These are phyloP conservation scores for Rhododendron kiyosumense DNA, from an alignment of 148 eudicot genomes.

Conservation along the genomic window DNA sequence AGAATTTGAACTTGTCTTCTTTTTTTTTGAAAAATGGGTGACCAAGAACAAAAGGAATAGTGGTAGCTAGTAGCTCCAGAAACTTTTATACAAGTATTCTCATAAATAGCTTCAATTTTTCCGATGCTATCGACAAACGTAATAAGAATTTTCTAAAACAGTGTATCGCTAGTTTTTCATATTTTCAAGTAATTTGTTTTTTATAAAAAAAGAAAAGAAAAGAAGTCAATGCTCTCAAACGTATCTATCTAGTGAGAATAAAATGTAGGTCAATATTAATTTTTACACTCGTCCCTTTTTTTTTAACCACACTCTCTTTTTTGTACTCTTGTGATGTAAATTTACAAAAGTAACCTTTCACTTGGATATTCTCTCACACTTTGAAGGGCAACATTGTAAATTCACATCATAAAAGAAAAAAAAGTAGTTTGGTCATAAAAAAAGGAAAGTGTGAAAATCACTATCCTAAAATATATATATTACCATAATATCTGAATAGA, in stretches of 20 bases:
- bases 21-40: no score
- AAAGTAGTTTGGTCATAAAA: not conserved
- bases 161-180: not conserved
- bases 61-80: not conserved
- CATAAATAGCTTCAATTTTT: not conserved
- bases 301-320: not conserved
- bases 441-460: not conserved
- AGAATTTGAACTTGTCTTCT: no score
- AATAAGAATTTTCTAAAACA: not conserved
- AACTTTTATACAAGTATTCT: not conserved
- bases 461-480: no score
- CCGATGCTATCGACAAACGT: not conserved
- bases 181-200: no score
- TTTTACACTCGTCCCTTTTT: not conserved
- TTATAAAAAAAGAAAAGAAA: no score
- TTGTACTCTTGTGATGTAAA: not conserved
- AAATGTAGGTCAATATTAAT: no score
- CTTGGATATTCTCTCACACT: no score
- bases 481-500: not conserved
- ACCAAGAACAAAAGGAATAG: no score
- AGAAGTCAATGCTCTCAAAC: not conserved
- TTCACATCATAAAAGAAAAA: no score
- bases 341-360: no score
- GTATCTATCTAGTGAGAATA: not conserved
- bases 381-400: no score